Base-by-base conservation (phyloP, 441 rosid species). In the Raphanus hybrid region DNA sequence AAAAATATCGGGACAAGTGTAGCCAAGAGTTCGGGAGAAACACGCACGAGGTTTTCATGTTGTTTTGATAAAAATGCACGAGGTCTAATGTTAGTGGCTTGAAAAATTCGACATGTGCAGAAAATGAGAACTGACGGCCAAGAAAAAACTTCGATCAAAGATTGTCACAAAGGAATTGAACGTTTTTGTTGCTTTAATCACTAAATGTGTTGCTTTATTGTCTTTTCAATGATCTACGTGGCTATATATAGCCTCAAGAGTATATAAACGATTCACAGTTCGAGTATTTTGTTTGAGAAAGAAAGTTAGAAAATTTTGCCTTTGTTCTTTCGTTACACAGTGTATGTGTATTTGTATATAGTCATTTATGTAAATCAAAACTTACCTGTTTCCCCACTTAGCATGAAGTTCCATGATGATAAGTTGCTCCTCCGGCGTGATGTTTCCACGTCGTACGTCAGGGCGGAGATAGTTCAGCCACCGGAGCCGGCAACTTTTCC, bases 391-490 rank as follows among this genome's bases (percentile, higher is more conserved):
- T 80, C 98, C 99, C 98, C 97, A 96, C 87, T 96, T 93, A 12
- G 97, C 89, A 87, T 93, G 99, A 63, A 96, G 94, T 66, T 96
- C 98, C 94, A 96, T 92, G 89, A 96, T 96, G 86, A 93, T 54
- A 69, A 89, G 93, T 73, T 96, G 93, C 74, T 96, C 99, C 70
- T 93, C 97, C 0, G 91, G 84, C 3, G 99, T 91, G 54, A 96
- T 96, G 71, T 96, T 96, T 76, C 99, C 99, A 75, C 99, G 76
- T 32, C 98, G 89, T 15, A 96, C 97, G 50, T 93, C 99, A 0
- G 99, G 98, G 14, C 98, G 89, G 70, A 96, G 90, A 73, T 96
- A 96, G 87, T 96, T 96, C 79, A 96, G 77, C 99, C 99, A 96
- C 61, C 99, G 89, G 50, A 96, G 97, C 60, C 99, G 88, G 80